phyloP scores from a whole-genome alignment of 2,329 filamentous ascomycete genomes.

The Fusarium marasasianum region DNA sequence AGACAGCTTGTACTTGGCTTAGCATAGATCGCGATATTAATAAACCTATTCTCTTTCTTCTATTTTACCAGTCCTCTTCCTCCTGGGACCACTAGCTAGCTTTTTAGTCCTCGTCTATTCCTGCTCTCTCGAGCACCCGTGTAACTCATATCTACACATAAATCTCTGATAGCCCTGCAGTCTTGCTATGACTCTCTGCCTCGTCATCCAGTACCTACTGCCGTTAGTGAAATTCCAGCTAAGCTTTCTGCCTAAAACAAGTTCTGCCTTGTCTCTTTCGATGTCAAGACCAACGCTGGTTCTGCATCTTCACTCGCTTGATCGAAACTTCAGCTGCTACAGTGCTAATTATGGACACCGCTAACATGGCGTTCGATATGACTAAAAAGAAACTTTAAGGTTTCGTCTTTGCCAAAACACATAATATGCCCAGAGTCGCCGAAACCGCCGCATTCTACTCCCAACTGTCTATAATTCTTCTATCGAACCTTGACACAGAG shows the following conservation, averaged over 20 bases:
- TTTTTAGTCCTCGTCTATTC: background rate
- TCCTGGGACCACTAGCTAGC: accelerated
- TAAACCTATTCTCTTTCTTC: background rate
- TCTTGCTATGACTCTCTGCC: accelerated
- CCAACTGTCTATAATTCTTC: accelerated
- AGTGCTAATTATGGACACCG: accelerated
- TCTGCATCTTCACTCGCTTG: accelerated
- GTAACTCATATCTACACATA: accelerated
- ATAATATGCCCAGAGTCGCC: accelerated
- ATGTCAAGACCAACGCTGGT: background rate
- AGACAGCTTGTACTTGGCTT: constrained; percentile 38
- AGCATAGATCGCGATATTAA: constrained; percentile 30
- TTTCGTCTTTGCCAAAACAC: accelerated
- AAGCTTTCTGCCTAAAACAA: background rate
- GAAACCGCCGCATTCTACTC: background rate
- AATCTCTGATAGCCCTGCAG: too few species aligned
- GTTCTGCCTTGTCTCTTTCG: accelerated
- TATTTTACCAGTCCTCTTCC: background rate
- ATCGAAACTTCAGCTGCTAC: background rate
- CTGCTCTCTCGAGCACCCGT: too few species aligned
- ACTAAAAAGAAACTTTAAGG: accelerated
- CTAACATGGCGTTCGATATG: background rate
- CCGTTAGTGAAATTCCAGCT: accelerated
- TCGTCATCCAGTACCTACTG: accelerated
- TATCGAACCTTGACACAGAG: background rate